Conservation (phyloP, 1,284 basidiomycete genomes). For the Apiotrichum mycotoxinovorans region DNA sequence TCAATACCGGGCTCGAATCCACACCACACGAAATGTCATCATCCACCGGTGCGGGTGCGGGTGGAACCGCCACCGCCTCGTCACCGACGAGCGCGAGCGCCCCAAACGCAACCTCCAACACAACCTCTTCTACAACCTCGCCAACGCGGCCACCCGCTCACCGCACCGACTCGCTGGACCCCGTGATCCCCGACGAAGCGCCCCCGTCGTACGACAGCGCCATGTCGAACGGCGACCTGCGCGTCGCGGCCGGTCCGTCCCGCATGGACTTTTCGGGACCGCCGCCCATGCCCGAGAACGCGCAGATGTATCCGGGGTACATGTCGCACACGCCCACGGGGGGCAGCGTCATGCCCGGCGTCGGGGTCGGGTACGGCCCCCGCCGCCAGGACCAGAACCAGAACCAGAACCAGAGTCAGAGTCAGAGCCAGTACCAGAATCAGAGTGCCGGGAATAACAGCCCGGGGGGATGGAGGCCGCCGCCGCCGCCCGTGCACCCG, state of each 20-base stretch:
- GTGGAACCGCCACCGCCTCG: no score
- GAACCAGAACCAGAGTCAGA: background rate
- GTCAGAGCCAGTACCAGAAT: background rate
- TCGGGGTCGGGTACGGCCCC: slow-evolving; percentile 36
- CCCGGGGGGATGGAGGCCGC: slow-evolving; percentile 3
- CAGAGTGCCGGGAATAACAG: no score
- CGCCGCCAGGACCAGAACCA: slow-evolving; percentile 1
- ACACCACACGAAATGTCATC: no score
- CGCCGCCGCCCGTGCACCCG: slow-evolving; percentile 23
- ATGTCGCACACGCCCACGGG: slow-evolving; percentile 15
- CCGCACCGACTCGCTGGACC: slow-evolving; percentile 15
- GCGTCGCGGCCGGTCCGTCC: slow-evolving; percentile 32
- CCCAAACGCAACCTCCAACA: no score
- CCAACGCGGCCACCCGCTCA: background rate
- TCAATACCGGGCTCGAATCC: no score
- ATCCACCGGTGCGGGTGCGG: no score
- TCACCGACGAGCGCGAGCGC: no score
- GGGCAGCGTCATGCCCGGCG: slow-evolving; percentile 31
- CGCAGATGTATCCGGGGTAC: slow-evolving; percentile 5
- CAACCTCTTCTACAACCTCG: no score
- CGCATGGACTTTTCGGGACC: slow-evolving; percentile 47
- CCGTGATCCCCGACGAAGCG: slow-evolving; percentile 30
- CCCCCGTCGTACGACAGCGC: slow-evolving; percentile 36
- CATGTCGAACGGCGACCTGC: slow-evolving; percentile 15
- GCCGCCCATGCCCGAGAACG: slow-evolving; percentile 42